Conservation (phyloP, 306 rosid genomes). For the Pyrus betulifolia region DNA sequence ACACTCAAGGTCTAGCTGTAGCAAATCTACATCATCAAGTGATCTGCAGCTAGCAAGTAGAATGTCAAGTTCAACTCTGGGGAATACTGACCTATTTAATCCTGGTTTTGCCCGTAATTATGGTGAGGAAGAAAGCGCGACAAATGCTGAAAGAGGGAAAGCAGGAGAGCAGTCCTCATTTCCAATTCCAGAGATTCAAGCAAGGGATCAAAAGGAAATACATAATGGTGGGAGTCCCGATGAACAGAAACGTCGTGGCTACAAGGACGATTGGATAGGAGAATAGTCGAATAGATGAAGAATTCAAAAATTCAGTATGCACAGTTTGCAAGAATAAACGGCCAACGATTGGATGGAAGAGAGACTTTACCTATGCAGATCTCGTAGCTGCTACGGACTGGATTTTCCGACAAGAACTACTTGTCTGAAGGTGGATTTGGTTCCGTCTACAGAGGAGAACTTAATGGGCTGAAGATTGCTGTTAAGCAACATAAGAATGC, state of each 20-base stretch:
- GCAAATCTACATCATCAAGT: conserved; percentile 7
- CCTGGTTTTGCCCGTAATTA: neutral
- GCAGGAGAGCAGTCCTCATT: conserved; percentile 15
- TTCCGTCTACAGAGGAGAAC: conserved; percentile 50
- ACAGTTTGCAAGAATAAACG: conserved; percentile 51
- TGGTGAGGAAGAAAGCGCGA: conserved; percentile 9
- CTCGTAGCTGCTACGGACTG: conserved; percentile 45
- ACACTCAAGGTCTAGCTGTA: neutral
- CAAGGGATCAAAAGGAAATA: conserved; percentile 7
- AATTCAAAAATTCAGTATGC: conserved; percentile 32
- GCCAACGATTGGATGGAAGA: conserved; percentile 42
- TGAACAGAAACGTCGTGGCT: neutral
- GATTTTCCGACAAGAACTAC: conserved; percentile 48
- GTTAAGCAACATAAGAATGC: conserved; percentile 67
- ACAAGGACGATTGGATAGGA: conserved; percentile 14
- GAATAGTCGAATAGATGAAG: conserved; percentile 25
- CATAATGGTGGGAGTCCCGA: conserved; percentile 5
- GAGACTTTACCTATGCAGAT: conserved; percentile 58
- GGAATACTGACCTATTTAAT: neutral
- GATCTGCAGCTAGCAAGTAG: neutral
- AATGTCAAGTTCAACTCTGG: conserved; percentile 16
- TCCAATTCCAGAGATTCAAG: conserved; percentile 18
- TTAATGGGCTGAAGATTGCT: conserved; percentile 54
- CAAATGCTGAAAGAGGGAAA: conserved; percentile 24
- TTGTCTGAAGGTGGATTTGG: conserved; percentile 93